Evolutionary conservation across 2,329 filamentous ascomycete species (phyloP).

Genomic region (Epichloe brachyelytri): DNA sequence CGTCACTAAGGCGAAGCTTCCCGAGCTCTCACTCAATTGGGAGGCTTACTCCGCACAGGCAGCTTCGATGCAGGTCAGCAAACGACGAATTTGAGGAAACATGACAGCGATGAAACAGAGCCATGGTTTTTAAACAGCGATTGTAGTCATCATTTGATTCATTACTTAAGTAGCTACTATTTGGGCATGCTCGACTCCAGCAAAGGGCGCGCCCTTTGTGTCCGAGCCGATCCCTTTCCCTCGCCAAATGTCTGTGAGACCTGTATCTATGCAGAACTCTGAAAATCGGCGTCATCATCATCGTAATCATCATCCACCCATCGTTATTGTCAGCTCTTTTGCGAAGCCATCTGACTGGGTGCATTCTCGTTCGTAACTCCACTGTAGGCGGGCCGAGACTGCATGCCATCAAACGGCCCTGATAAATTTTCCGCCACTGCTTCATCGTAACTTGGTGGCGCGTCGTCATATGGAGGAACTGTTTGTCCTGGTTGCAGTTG

Average conservation of each 20-base stretch:
- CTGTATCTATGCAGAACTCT: too few species aligned
- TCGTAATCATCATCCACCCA: conserved; percentile 4
- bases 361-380: conserved; percentile 49
- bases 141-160: background rate
- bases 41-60: too few species aligned
- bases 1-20: too few species aligned
- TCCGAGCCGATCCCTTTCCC: background rate
- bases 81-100: too few species aligned
- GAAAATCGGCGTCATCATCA: background rate
- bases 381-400: conserved; percentile 53
- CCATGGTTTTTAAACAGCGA: background rate
- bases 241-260: background rate
- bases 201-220: background rate
- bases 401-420: conserved; percentile 51
- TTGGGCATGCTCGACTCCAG: background rate
- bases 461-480: conserved; percentile 48
- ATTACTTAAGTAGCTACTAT: background rate
- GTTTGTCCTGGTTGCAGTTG: conserved; percentile 34
- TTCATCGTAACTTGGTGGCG: conserved; percentile 92
- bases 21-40: too few species aligned
- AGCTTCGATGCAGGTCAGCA: too few species aligned
- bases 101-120: too few species aligned
- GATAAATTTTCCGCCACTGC: conserved; percentile 66
- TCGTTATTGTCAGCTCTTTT: conserved; percentile 22
- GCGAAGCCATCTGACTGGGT: conserved; percentile 34